Percentiles rank a stretch among this genome's conserved stretches.
These are phyloP conservation scores for Carex pumila DNA, from an alignment of 176 grass and related monocot species.

Conservation along the genomic window DNA sequence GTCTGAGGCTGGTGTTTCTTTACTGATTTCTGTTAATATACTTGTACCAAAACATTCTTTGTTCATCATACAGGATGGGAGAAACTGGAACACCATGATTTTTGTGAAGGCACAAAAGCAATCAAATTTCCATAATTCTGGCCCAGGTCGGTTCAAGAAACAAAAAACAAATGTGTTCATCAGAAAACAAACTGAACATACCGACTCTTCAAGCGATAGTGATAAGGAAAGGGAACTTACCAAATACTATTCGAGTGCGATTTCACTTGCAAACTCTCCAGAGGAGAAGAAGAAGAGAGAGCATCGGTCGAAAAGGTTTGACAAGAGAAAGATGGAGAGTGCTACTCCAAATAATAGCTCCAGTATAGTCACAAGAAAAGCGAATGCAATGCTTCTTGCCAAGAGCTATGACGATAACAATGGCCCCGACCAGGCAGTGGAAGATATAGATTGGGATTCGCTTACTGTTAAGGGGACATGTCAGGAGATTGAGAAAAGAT, in stretches of 20 bases:
- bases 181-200: conserved; percentile 41
- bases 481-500: conserved; percentile 84
- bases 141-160: conserved; percentile 46
- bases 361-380: conserved; percentile 42
- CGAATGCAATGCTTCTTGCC: conserved; percentile 42
- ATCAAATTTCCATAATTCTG: conserved; percentile 39
- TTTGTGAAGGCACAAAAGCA: conserved; percentile 37
- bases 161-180: conserved; percentile 34
- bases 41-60: neutral
- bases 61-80: neutral
- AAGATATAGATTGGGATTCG: conserved; percentile 96
- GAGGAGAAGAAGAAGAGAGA: conserved; percentile 92
- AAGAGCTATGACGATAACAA: conserved; percentile 42
- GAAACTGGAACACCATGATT: conserved; percentile 42
- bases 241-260: conserved; percentile 70
- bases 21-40: neutral
- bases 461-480: conserved; percentile 90
- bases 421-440: conserved; percentile 53
- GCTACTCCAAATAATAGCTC: conserved; percentile 37
- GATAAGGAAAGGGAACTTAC: conserved; percentile 77
- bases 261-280: conserved; percentile 55
- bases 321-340: conserved; percentile 49
- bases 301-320: conserved; percentile 89
- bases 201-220: conserved; percentile 70
- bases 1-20: neutral